Percentiles rank a stretch among this genome's conserved stretches.
phyloP scores from a whole-genome alignment of 1,284 basidiomycete genomes.

The Pseudomicrostroma phylloplanum region DNA sequence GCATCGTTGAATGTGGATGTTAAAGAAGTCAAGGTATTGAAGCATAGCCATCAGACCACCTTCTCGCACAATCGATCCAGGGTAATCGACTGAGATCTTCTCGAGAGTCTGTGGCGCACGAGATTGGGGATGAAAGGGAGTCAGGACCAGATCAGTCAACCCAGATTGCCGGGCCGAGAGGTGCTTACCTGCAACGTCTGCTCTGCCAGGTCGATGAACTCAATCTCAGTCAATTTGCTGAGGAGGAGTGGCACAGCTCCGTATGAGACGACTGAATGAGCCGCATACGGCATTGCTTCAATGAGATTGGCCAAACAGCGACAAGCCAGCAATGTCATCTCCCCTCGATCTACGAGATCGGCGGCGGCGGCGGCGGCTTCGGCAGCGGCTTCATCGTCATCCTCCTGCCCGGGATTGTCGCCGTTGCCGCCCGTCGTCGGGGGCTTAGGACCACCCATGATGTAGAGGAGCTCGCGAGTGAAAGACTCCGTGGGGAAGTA shows the following conservation, averaged over 20 bases:
- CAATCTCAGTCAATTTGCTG: conserved; percentile 46
- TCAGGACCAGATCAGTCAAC: not conserved
- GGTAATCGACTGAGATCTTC: conserved; percentile 43
- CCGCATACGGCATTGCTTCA: conserved; percentile 49
- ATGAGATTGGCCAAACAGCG: conserved; percentile 50
- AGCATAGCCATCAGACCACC: conserved; percentile 46
- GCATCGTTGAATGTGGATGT: conserved; percentile 48
- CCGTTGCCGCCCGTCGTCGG: conserved; percentile 17
- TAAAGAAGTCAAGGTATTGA: conserved; percentile 50
- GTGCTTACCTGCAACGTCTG: conserved; percentile 41
- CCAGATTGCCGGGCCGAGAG: too few species aligned
- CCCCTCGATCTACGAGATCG: conserved; percentile 37
- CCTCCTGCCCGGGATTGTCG: conserved; percentile 14
- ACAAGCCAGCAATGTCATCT: conserved; percentile 46
- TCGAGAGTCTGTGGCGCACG: conserved; percentile 32
- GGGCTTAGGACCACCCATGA: conserved; percentile 67
- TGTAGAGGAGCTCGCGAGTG: conserved; percentile 83
- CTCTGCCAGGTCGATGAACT: conserved; percentile 49
- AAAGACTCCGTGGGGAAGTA: conserved; percentile 89
- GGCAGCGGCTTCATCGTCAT: conserved; percentile 28
- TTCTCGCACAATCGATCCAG: conserved; percentile 43
- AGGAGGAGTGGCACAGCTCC: conserved; percentile 45
- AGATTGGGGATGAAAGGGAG: not conserved
- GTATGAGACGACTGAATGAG: conserved; percentile 36
- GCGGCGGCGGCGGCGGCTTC: conserved; percentile 31